These are phyloP conservation scores for Psilocybe subaeruginosa DNA, from an alignment of 768 basidiomycete species.

Conservation along the genomic window DNA sequence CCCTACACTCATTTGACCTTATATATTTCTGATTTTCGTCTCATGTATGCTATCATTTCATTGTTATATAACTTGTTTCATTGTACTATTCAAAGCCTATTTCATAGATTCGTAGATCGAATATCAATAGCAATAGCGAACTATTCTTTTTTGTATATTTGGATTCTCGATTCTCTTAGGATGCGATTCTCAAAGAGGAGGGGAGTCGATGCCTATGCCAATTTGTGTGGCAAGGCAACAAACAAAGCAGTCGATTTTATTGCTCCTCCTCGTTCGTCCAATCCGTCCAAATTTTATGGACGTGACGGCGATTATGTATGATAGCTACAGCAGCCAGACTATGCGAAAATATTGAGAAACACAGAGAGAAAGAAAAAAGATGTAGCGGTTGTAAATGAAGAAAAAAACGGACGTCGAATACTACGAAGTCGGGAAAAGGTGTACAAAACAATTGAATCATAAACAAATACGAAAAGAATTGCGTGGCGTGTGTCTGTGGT, in stretches of 20 bases:
- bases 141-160: not conserved
- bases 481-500: not conserved
- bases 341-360: conserved; percentile 12
- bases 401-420: conserved; percentile 12
- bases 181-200: not conserved
- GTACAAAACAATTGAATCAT: conserved; percentile 10
- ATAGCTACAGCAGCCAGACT: conserved; percentile 13
- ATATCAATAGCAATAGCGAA: not conserved
- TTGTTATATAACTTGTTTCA: not conserved
- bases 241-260: conserved; percentile 19
- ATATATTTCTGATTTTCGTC: not conserved
- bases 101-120: not conserved
- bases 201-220: conserved; percentile 18
- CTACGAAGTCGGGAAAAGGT: conserved; percentile 2
- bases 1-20: conserved; percentile 1
- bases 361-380: conserved; percentile 14
- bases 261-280: conserved; percentile 19
- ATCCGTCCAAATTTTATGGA: conserved; percentile 15
- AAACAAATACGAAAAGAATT: not conserved
- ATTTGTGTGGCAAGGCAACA: conserved; percentile 20
- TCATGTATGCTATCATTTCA: not conserved
- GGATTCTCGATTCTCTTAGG: not conserved
- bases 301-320: conserved; percentile 10
- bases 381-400: conserved; percentile 24
- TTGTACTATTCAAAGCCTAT: not conserved